Base-by-base conservation (phyloP, 1,284 basidiomycete genomes). In the Austroboletus novae-zelandiae region DNA sequence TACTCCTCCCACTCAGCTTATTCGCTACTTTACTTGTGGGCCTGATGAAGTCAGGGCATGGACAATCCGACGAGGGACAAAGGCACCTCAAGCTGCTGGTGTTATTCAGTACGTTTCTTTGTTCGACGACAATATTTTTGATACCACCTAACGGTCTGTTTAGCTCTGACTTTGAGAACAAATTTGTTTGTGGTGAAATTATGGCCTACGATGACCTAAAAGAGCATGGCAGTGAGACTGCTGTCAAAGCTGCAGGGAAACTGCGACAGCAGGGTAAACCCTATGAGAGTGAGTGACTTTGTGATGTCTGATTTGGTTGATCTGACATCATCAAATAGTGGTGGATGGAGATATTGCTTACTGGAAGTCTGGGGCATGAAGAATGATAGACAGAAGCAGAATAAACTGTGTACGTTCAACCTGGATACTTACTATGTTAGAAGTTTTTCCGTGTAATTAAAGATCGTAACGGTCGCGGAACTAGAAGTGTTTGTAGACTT, bases 141-240 rank as follows among this genome's bases (percentile, higher is more conserved):
- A 23, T 14, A 29, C 48, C 20, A 23, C 59, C 44, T 39, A 52
- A 50, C 39, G 29, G 36, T 34, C 20, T 14, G 46, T 14, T 10
- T 58, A 89, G 86, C 75, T 85, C 91, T 40, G 94, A 96, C 72
- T 96, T 96, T 67, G 91, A 98, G 76, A 91, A 96, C 71, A 97
- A 97, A 75, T 98, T 99, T 63, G 91, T 99, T n/a, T 99, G 96
- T 63, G 97, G 96, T 72, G 96, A 99, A 73, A 98, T 99, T 68
- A 98, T 98, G 92, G 67, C 85, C 5, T 98, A 87, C 64, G 84
- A 86, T 0, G 97, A 98, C 68, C 77, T 99, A 57, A 90, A 90
- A 68, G 94, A 98, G 72, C 77, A 94, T 62, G 96, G 94, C 14
- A 89, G 85, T 56, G 97, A 99, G 76, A 59, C 81, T 4, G 85